Conservation (phyloP, 164 flowering plant species). For the Aristolochia californica region DNA sequence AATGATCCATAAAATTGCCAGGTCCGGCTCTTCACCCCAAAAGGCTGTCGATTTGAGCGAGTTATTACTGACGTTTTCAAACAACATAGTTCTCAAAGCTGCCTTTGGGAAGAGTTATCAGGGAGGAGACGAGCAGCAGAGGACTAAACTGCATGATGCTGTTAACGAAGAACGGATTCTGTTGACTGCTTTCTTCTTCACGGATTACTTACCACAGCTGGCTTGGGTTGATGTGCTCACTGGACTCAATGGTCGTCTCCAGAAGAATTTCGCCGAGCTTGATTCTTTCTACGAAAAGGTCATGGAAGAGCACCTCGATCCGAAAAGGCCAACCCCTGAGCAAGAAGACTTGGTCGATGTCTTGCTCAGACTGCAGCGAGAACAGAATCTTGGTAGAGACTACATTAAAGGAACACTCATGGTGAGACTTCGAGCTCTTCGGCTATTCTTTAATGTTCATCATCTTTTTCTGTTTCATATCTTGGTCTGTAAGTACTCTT, state of each 20-base stretch:
- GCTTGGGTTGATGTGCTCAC: constrained; percentile 33
- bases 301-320: constrained; percentile 24
- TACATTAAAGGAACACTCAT: not conserved
- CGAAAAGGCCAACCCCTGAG: not conserved
- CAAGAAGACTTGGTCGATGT: constrained; percentile 1
- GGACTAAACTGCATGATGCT: constrained; percentile 10
- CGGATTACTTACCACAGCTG: constrained; percentile 46
- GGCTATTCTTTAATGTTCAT: too few species aligned
- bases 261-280: constrained; percentile 28
- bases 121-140: constrained; percentile 7
- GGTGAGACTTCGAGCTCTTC: not conserved
- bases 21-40: constrained; percentile 6
- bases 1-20: constrained; percentile 9
- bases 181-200: constrained; percentile 33
- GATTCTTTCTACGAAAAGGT: constrained; percentile 39
- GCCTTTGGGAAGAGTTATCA: constrained; percentile 43
- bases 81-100: constrained; percentile 34
- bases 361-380: not conserved
- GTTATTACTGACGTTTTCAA: constrained; percentile 23
- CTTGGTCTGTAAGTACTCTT: too few species aligned
- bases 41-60: constrained; percentile 24
- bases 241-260: constrained; percentile 38
- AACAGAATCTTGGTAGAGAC: not conserved
- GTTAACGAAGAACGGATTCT: constrained; percentile 33
- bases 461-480: too few species aligned